phyloP scores from a whole-genome alignment of 768 basidiomycete species.

The Nevesoporus exiguus region DNA sequence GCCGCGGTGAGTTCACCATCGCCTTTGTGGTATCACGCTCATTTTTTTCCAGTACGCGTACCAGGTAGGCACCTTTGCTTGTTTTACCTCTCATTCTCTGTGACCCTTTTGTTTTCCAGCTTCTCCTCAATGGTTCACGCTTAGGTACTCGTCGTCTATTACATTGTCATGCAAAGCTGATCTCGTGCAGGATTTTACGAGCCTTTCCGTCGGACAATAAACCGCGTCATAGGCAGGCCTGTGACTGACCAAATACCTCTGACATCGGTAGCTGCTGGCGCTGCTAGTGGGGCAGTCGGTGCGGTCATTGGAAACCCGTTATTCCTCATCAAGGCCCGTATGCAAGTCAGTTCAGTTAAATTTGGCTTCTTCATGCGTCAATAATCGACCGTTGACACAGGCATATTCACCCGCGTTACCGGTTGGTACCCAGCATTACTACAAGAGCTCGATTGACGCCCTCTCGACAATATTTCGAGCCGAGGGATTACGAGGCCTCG shows the following conservation, averaged over 20 bases:
- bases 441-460: conserved; percentile 81
- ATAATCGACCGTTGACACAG: conserved; percentile 33
- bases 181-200: conserved; percentile 84
- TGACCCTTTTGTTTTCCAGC: conserved; percentile 48
- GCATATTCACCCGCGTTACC: conserved; percentile 95
- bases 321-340: conserved; percentile 95
- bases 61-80: conserved; percentile 54
- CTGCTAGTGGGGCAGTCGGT: conserved; percentile 86
- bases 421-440: conserved; percentile 91
- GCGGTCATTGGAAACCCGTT: conserved; percentile 83
- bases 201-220: conserved; percentile 73
- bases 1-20: conserved; percentile 65
- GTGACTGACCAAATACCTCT: conserved; percentile 63
- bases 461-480: conserved; percentile 72
- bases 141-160: conserved; percentile 50
- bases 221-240: conserved; percentile 61
- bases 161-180: conserved; percentile 13
- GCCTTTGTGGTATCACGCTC: conserved; percentile 3
- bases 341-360: conserved; percentile 62
- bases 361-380: neutral
- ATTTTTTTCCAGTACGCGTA: conserved; percentile 68
- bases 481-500: conserved; percentile 76
- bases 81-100: neutral
- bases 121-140: conserved; percentile 88
- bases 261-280: conserved; percentile 85